Percentiles rank a stretch among this genome's conserved stretches.
Conservation (phyloP, 164 flowering plant genomes). For the Houttuynia cordata region DNA sequence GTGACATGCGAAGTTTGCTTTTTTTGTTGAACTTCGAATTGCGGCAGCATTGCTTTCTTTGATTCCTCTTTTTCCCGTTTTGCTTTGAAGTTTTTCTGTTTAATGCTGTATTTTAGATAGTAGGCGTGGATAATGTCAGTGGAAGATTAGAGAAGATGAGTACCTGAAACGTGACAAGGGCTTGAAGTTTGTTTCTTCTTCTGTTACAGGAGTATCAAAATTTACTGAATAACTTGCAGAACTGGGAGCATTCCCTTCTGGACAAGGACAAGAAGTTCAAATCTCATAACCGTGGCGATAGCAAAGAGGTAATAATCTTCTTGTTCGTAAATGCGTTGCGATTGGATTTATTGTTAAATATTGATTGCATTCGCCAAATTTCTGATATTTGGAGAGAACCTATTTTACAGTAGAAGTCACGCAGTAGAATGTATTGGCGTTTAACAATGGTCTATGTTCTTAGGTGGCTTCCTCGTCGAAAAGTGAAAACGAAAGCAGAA, state of each 20-base stretch:
- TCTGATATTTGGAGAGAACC: too few species aligned
- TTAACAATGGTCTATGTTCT: not conserved
- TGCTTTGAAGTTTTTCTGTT: not conserved
- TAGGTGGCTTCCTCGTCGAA: slow-evolving; percentile 19
- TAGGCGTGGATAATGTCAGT: not conserved
- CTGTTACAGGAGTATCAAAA: slow-evolving; percentile 77
- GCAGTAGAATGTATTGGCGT: not conserved
- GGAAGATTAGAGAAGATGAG: not conserved
- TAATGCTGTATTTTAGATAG: not conserved
- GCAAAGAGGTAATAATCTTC: slow-evolving; percentile 18
- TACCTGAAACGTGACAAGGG: not conserved
- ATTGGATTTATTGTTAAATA: too few species aligned
- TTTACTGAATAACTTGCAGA: slow-evolving; percentile 73
- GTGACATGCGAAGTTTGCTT: not conserved
- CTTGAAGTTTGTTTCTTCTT: slow-evolving; percentile 4
- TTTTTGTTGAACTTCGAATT: not conserved
- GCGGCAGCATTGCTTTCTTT: not conserved
- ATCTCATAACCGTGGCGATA: slow-evolving; percentile 22
- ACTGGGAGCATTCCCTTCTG: slow-evolving; percentile 60
- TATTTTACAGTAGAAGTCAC: too few species aligned
- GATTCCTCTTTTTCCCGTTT: not conserved
- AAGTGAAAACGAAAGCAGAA: slow-evolving; percentile 9
- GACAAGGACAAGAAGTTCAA: slow-evolving; percentile 54
- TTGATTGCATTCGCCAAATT: too few species aligned
- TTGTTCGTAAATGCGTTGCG: too few species aligned